Evolutionary conservation across 1,139 yeast species (phyloP), one percentile per base, ranked within the genome.

Genomic region (Suhomyces coccinellae): DNA sequence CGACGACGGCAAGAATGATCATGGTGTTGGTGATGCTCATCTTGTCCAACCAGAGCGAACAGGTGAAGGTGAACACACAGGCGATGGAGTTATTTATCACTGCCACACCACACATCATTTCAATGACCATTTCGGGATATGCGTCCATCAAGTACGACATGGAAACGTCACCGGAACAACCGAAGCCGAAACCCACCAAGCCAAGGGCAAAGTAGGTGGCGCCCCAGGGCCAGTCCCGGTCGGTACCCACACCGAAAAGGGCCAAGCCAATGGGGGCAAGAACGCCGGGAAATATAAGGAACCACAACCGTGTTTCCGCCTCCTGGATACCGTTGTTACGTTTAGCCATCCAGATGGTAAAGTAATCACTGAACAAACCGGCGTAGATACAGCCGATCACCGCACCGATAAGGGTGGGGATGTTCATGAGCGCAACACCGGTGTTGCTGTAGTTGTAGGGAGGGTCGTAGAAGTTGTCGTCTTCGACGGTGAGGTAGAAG

Each of bases 141-240:
- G 74, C 69, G 47, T 68, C 73, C 63, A 71, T 67, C 38, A 71
- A 61, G 43, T 70, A 69, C 7, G 68, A 55, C 73, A 70, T 64
- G 33, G 72, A 59, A 9, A 69, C 61, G 48, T 69, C 73, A 37
- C 72, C 69, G 3, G 71, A 61, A 26, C 71, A 63, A 38, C 74
- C 71, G 46, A 63, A 70, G 16, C 72, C 67, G 35, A 69, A 64
- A 8, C 72, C 71, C 37, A 69, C 66, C 38, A 69, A 58, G 1
- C 66, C 75, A 29, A 71, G 57, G 1, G 71, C 70, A 24, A 69
- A 57, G 47, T 69, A 70, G 28, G 61, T 61, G 7, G 66, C 67
- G 20, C 64, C 55, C 74, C 74, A 69, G 40, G 57, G 50, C 56
- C 71, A 57, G 11, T 54, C 44, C 28, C 62, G 55, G 28, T 63